Percentiles rank a stretch among this genome's conserved stretches.
Evolutionary conservation across 768 basidiomycete genomes (phyloP).

Genomic region (Boletus barrowsii): DNA sequence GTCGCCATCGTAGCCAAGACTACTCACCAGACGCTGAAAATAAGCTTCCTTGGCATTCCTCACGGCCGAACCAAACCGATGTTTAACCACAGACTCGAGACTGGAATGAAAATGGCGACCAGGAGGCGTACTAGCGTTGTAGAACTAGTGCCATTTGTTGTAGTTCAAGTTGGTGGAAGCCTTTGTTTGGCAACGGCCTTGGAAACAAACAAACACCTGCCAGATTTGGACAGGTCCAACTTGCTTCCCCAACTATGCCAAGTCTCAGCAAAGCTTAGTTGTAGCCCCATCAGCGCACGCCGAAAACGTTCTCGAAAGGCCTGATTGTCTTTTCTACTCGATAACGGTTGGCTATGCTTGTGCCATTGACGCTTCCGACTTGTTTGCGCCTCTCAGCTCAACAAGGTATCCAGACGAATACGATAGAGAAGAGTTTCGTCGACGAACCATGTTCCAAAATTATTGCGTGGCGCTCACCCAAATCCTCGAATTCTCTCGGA

Average conservation of each 20-base stretch:
- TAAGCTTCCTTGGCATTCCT: background rate
- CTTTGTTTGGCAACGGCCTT: constrained; percentile 29
- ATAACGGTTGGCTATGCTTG: constrained; percentile 16
- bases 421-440: constrained; percentile 24
- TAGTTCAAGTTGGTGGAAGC: no score
- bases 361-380: constrained; percentile 23
- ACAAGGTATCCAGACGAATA: constrained; percentile 8
- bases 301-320: background rate
- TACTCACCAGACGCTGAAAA: background rate
- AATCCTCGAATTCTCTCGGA: constrained; percentile 9
- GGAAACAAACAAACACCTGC: constrained; percentile 28
- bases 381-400: constrained; percentile 13
- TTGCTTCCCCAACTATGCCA: background rate
- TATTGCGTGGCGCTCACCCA: constrained; percentile 15
- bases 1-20: background rate
- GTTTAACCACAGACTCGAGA: background rate
- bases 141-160: background rate
- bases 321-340: background rate
- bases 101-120: background rate
- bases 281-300: constrained; percentile 5
- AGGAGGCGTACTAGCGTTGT: no score
- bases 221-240: constrained; percentile 6
- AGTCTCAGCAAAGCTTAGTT: constrained; percentile 4
- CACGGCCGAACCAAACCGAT: background rate
- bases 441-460: constrained; percentile 20